These are phyloP conservation scores for Pichia sp. DNA, from an alignment of 1,139 yeast genomes.

Conservation along the genomic window DNA sequence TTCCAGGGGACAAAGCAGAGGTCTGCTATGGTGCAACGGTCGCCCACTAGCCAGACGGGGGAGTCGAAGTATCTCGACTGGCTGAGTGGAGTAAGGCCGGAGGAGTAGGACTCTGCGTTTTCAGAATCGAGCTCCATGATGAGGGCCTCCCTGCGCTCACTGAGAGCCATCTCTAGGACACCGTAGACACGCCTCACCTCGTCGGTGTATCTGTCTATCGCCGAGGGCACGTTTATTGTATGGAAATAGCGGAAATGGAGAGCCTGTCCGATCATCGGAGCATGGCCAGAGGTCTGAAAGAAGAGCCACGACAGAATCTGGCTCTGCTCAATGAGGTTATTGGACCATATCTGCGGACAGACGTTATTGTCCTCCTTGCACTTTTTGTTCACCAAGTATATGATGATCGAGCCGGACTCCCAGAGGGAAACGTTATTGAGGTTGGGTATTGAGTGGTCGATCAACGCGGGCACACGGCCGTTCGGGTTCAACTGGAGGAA, in stretches of 20 bases:
- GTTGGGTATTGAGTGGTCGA: constrained; percentile 42
- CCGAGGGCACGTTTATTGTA: constrained; percentile 79
- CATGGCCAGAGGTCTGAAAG: constrained; percentile 94
- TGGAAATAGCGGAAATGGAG: constrained; percentile 91
- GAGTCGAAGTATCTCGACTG: constrained; percentile 86
- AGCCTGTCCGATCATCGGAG: constrained; percentile 98
- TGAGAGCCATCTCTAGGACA: constrained; percentile 91
- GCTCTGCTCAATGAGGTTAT: constrained; percentile 75
- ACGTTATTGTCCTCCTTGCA: constrained; percentile 60
- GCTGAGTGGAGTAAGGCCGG: constrained; percentile 83
- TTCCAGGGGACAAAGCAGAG: constrained; percentile 95
- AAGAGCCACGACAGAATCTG: constrained; percentile 87
- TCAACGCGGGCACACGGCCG: constrained; percentile 90
- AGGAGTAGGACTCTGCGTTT: constrained; percentile 81
- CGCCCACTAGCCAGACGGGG: constrained; percentile 95
- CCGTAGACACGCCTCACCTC: constrained; percentile 94
- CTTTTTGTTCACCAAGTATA: constrained; percentile 68
- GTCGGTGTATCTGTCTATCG: constrained; percentile 86
- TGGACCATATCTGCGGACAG: constrained; percentile 72
- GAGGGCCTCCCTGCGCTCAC: constrained; percentile 85
- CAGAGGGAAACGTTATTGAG: constrained; percentile 56
- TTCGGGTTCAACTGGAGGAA: constrained; percentile 89
- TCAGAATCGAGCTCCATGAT: constrained; percentile 89
- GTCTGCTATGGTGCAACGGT: constrained; percentile 86
- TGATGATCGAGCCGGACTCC: constrained; percentile 91